Evolutionary conservation across 805 yeast species (phyloP).

Genomic region (Pichia cabralensis): DNA sequence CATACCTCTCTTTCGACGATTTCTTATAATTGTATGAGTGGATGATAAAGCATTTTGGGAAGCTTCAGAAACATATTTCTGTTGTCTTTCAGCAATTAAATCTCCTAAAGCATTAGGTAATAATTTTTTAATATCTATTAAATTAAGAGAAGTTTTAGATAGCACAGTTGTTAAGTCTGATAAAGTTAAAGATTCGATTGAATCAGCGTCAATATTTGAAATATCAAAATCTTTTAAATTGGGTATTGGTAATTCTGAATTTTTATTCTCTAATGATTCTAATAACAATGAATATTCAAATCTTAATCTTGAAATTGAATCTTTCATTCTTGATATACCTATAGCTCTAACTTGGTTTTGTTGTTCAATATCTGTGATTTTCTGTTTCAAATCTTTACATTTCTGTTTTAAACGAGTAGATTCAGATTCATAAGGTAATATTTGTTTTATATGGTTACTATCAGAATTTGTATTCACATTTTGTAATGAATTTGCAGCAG

Average conservation of each 20-base stretch:
- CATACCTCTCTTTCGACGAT: constrained; percentile 11
- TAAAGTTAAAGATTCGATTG: constrained; percentile 19
- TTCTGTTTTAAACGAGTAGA: constrained; percentile 44
- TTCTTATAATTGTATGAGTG: neutral
- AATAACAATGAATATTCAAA: constrained; percentile 74
- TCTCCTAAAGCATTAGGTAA: constrained; percentile 7
- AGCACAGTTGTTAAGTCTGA: constrained; percentile 21
- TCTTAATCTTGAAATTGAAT: constrained; percentile 66
- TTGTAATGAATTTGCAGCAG: too few relatives aligned
- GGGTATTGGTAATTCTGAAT: constrained; percentile 22
- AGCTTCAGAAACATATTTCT: constrained; percentile 1
- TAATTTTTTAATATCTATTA: constrained; percentile 11
- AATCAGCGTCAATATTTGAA: constrained; percentile 19
- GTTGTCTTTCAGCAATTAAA: constrained; percentile 7
- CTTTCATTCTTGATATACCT: constrained; percentile 68
- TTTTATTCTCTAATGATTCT: constrained; percentile 64
- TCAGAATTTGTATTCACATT: too few relatives aligned
- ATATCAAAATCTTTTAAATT: constrained; percentile 15
- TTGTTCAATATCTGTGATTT: constrained; percentile 64
- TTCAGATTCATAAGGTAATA: constrained; percentile 15
- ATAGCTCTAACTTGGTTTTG: constrained; percentile 68
- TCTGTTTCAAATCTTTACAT: constrained; percentile 60
- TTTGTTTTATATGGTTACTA: constrained; percentile 7
- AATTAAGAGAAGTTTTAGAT: constrained; percentile 18
- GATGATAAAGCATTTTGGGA: constrained; percentile 1